Evolutionary conservation across 2,329 filamentous ascomycete species (phyloP).

Genomic region (Amesomyces nigricolor): DNA sequence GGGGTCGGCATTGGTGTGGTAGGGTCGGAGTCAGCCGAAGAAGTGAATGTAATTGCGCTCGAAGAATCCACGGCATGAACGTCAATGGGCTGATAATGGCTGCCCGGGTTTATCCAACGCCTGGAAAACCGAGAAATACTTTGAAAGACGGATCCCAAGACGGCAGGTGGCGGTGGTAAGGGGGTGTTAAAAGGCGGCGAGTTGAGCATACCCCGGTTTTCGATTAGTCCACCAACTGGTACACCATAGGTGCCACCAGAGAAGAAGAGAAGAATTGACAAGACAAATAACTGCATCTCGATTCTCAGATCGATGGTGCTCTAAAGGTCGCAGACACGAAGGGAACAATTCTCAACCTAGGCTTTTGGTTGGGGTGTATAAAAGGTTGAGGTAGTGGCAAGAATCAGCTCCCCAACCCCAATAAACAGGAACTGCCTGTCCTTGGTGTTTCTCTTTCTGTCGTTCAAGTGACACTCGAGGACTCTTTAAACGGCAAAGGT

Average conservation of each 20-base stretch:
- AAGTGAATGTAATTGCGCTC: background rate
- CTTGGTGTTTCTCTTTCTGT: too few relatives aligned
- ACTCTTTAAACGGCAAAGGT: too few relatives aligned
- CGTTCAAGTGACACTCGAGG: too few relatives aligned
- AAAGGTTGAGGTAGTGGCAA: too few relatives aligned
- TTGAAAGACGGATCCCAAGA: background rate
- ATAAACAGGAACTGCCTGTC: too few relatives aligned
- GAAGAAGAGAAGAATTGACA: background rate
- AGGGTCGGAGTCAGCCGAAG: background rate
- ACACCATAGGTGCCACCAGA: background rate
- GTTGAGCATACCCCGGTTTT: background rate
- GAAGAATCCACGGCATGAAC: background rate
- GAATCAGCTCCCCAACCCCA: too few relatives aligned
- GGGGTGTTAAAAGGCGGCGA: slow-evolving; percentile 8
- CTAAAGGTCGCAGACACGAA: too few relatives aligned
- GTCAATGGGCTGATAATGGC: background rate
- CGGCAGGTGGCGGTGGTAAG: background rate
- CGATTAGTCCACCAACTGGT: background rate
- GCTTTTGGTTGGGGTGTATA: too few relatives aligned
- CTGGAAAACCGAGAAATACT: background rate
- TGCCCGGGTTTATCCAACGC: background rate
- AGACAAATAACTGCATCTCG: background rate
- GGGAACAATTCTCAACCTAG: too few relatives aligned
- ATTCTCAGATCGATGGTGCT: too few relatives aligned
- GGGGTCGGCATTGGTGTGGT: too few relatives aligned